phyloP scores from a whole-genome alignment of 805 yeast genomes.

The Nakazawaea ishiwadae region DNA sequence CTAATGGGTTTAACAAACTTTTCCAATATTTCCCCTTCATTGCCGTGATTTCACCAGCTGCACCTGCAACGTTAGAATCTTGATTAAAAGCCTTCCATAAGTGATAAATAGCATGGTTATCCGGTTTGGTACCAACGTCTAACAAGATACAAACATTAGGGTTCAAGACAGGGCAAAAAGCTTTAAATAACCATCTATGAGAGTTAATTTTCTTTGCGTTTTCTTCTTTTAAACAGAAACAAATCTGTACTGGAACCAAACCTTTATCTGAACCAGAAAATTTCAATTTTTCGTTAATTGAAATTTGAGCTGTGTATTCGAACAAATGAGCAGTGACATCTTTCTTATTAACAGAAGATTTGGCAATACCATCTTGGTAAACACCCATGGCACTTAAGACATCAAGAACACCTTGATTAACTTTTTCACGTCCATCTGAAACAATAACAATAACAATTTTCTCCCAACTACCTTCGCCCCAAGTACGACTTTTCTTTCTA shows the following conservation, averaged over 20 bases:
- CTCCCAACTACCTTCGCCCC: slow-evolving; percentile 98
- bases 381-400: slow-evolving; percentile 92
- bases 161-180: slow-evolving; percentile 84
- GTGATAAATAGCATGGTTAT: slow-evolving; percentile 80
- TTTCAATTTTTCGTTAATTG: slow-evolving; percentile 82
- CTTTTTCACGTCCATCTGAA: slow-evolving; percentile 91
- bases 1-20: slow-evolving; percentile 81
- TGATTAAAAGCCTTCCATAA: slow-evolving; percentile 96
- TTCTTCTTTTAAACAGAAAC: slow-evolving; percentile 88
- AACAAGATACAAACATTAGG: slow-evolving; percentile 87
- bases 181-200: slow-evolving; percentile 96
- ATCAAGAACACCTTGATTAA: slow-evolving; percentile 80
- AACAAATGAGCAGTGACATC: slow-evolving; percentile 91
- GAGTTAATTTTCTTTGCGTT: slow-evolving; percentile 94
- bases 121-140: slow-evolving; percentile 99
- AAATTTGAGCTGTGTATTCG: slow-evolving; percentile 94
- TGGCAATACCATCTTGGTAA: slow-evolving; percentile 95
- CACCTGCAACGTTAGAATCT: slow-evolving; percentile 97
- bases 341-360: slow-evolving; percentile 87
- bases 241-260: slow-evolving; percentile 89
- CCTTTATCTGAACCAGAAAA: slow-evolving; percentile 89
- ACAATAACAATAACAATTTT: slow-evolving; percentile 89
- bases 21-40: slow-evolving; percentile 88
- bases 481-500: slow-evolving; percentile 73
- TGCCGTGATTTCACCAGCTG: slow-evolving; percentile 96